Evolutionary conservation across 768 basidiomycete genomes (phyloP).

Genomic region (Erythrobasidium yunnanense): DNA sequence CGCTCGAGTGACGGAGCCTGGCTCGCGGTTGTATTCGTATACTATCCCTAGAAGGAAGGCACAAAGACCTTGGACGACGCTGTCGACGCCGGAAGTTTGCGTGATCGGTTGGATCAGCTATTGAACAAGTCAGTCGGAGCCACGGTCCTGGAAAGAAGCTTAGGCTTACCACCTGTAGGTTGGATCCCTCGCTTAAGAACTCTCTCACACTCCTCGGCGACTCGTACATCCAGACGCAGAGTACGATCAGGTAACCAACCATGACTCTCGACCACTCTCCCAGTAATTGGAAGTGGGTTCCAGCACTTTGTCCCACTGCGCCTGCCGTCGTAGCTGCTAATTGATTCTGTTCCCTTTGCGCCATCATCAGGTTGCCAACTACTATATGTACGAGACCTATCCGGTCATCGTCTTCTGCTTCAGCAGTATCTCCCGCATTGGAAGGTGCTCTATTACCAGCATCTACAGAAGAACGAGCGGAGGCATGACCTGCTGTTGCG

Average conservation of each 20-base stretch:
- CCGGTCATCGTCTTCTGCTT: slow-evolving; percentile 46
- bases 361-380: slow-evolving; percentile 78
- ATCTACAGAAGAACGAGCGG: background rate
- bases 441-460: slow-evolving; percentile 10
- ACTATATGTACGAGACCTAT: slow-evolving; percentile 72
- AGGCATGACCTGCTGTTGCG: background rate
- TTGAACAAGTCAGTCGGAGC: background rate
- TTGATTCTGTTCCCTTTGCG: slow-evolving; percentile 54
- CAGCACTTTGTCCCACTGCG: slow-evolving; percentile 51
- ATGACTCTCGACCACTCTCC: slow-evolving; percentile 85
- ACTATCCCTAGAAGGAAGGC: slow-evolving; percentile 84
- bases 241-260: slow-evolving; percentile 67
- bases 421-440: slow-evolving; percentile 37
- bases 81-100: slow-evolving; percentile 72
- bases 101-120: slow-evolving; percentile 93
- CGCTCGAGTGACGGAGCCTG: slow-evolving; percentile 66
- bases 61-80: slow-evolving; percentile 75
- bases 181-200: slow-evolving; percentile 75
- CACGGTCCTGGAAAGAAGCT: background rate
- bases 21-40: slow-evolving; percentile 92
- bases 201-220: slow-evolving; percentile 76
- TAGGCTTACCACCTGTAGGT: slow-evolving; percentile 75
- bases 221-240: slow-evolving; percentile 95
- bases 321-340: slow-evolving; percentile 38
- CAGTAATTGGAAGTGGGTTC: slow-evolving; percentile 51